phyloP scores from a whole-genome alignment of 306 rosid genomes.

The Pyrus pyrifolia region DNA sequence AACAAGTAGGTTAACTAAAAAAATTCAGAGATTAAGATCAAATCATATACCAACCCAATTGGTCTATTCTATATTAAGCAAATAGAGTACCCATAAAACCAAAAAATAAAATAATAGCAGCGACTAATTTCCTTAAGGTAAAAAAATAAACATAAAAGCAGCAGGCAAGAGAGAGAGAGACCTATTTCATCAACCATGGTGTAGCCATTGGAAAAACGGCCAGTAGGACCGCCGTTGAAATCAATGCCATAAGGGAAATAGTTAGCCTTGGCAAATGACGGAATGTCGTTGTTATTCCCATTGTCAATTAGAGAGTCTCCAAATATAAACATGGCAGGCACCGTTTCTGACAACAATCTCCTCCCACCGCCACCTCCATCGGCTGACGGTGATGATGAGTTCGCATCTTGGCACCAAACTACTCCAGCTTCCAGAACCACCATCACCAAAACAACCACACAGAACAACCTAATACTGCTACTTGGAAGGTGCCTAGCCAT shows the following conservation, averaged over 20 bases:
- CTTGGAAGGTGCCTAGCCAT: background rate
- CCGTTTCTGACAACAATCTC: conserved; percentile 28
- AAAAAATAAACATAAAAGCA: background rate
- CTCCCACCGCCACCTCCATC: background rate
- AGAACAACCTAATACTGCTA: background rate
- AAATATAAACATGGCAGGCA: conserved; percentile 89
- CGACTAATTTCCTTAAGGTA: background rate
- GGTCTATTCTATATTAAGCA: background rate
- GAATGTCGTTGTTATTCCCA: conserved; percentile 83
- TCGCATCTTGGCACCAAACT: conserved; percentile 31
- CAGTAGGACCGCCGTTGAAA: conserved; percentile 80
- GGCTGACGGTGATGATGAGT: background rate
- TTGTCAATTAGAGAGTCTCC: conserved; percentile 93
- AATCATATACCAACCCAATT: background rate
- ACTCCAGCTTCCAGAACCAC: conserved; percentile 2
- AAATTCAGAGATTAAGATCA: background rate
- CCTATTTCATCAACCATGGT: conserved; percentile 85
- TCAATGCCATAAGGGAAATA: conserved; percentile 90
- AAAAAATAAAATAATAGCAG: too few relatives aligned
- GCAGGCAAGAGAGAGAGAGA: background rate
- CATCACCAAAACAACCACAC: conserved; percentile 17
- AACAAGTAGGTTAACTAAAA: background rate
- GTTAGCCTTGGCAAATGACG: conserved; percentile 89
- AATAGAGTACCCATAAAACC: background rate
- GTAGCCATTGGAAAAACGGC: conserved; percentile 88